Base-by-base conservation (phyloP, 306 rosid genomes). In the Alnus glutinosa region DNA sequence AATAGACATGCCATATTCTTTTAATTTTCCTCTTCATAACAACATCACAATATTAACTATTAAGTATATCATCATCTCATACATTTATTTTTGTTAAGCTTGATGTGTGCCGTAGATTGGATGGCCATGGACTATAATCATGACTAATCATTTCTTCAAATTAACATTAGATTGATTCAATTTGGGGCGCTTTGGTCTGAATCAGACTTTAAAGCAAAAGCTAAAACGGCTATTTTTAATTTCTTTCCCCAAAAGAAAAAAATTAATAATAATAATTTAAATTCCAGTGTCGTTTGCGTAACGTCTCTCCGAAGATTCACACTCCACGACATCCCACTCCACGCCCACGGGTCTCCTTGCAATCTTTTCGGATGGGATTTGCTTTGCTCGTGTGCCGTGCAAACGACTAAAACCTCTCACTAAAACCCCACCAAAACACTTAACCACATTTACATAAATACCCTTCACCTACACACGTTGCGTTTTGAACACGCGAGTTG, bases 221-320 rank as follows among this genome's bases (percentile, higher is more conserved):
- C 52, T 32, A 63, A 36, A 71, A 81, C 79, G 54, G 61, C 55
- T 18, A 55, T 76, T 28, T 64, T 54, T 68, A 69, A 7, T 52
- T 13, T 5, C 54, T 54, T 37, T 11, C 12, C 39, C 47, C 55
- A 9, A 23, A 42, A 54, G 47, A 70, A 78, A 39, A 2, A 1
- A 15, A 2, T 39, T 39, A 37, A 37, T 37, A 37, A 37, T 37
- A 23, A 23, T 42, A 55, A 28, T 23, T 59, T 9, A 59, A 51
- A 55, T 23, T n/a, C 37, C 39, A 37, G 30, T 76, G 84, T 76
- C 66, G 80, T 55, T 77, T 44, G 74, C 88, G 74, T 75, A 79
- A 85, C 88, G 86, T 82, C 79, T 58, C 84, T 82, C 55, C 19
- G 79, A 79, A 82, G 79, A 71, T 75, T 46, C 75, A n/a, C 50